Conservation (phyloP, 2,329 filamentous ascomycete genomes). For the Xylaria digitata region DNA sequence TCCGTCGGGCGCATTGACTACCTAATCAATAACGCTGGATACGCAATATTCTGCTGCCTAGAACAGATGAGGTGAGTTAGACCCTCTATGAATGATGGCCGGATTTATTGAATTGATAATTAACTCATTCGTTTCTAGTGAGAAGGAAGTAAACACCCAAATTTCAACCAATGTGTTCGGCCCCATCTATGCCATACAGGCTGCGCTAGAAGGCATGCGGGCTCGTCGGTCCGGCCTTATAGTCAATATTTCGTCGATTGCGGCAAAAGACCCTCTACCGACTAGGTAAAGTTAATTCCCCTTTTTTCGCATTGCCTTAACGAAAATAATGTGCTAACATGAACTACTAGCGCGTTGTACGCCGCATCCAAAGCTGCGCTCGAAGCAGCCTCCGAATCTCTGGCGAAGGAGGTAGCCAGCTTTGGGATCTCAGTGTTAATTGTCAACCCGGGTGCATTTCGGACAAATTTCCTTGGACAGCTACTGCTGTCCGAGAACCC, state of each 20-base stretch:
- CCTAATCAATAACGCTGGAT: constrained; percentile 49
- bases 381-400: constrained; percentile 54
- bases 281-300: constrained; percentile 18
- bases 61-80: constrained; percentile 44
- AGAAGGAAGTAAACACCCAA: constrained; percentile 43
- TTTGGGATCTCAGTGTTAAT: constrained; percentile 54
- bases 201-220: constrained; percentile 46
- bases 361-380: constrained; percentile 54
- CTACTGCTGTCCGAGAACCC: constrained; percentile 29
- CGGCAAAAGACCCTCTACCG: constrained; percentile 43
- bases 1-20: constrained; percentile 47
- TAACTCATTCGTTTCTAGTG: constrained; percentile 32
- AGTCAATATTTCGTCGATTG: constrained; percentile 48
- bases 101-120: not conserved
- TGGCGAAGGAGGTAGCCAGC: constrained; percentile 51
- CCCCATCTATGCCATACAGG: constrained; percentile 46
- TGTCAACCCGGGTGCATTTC: constrained; percentile 57
- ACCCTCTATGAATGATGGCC: not conserved
- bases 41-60: constrained; percentile 41
- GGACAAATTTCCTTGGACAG: constrained; percentile 54
- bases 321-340: constrained; percentile 8
- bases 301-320: not conserved
- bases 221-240: constrained; percentile 45
- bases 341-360: constrained; percentile 39
- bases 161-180: constrained; percentile 50